phyloP scores from a whole-genome alignment of 768 basidiomycete genomes.

The Podaxis sp. region DNA sequence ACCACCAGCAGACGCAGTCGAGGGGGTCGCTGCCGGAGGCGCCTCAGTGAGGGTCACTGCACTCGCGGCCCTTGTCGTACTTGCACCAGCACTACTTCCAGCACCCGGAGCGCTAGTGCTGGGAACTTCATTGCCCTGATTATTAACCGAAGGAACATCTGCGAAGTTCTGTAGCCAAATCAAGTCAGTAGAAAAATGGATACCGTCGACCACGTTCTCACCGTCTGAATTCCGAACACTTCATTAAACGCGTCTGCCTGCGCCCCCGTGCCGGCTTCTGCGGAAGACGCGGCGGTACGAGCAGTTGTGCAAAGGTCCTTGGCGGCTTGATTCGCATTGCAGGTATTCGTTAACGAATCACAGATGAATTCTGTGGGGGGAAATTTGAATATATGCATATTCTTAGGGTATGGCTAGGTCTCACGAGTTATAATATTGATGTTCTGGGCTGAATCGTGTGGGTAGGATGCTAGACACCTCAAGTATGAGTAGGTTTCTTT shows the following conservation, averaged over 20 bases:
- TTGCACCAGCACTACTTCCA: background rate
- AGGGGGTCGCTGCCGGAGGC: slow-evolving; percentile 20
- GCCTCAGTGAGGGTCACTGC: slow-evolving; percentile 18
- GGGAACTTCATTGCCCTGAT: slow-evolving; percentile 35
- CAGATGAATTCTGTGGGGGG: slow-evolving; percentile 45
- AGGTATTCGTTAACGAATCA: slow-evolving; percentile 50
- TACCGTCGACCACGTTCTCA: slow-evolving; percentile 19
- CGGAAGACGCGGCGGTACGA: slow-evolving; percentile 39
- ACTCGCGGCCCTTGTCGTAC: slow-evolving; percentile 12
- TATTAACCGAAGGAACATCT: slow-evolving; percentile 34
- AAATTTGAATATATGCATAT: background rate
- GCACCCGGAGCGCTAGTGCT: slow-evolving; percentile 23
- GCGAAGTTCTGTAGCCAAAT: slow-evolving; percentile 34
- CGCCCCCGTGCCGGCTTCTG: slow-evolving; percentile 42
- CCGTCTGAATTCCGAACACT: slow-evolving; percentile 41
- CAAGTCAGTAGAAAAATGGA: slow-evolving; percentile 10
- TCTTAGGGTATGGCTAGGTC: slow-evolving; percentile 9
- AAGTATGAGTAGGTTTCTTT: background rate
- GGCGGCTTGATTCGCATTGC: slow-evolving; percentile 54
- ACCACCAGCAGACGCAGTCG: slow-evolving; percentile 23
- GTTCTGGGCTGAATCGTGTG: slow-evolving; percentile 56
- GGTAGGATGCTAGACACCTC: slow-evolving; percentile 36
- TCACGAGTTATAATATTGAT: slow-evolving; percentile 52
- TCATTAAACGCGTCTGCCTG: slow-evolving; percentile 57
- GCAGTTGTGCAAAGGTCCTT: slow-evolving; percentile 48